Evolutionary conservation across 2,329 filamentous ascomycete species (phyloP).

Genomic region (Trichoderma asperellum): DNA sequence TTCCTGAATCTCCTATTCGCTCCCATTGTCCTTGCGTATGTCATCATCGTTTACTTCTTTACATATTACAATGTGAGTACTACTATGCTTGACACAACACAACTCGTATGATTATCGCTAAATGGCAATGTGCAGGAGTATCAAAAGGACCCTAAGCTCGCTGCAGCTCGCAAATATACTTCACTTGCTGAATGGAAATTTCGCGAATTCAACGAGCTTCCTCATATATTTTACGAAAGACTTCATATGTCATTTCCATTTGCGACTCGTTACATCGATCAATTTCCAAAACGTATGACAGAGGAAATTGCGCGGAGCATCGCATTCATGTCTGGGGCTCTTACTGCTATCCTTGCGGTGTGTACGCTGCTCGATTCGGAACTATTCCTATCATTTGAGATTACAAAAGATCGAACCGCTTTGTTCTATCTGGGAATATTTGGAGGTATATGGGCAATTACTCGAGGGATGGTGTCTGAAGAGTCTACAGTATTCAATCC

Average conservation of each 20-base stretch:
- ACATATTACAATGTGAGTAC: slow-evolving; percentile 79
- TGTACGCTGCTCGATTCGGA: slow-evolving; percentile 89
- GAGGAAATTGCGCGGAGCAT: slow-evolving; percentile 83
- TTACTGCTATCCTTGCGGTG: slow-evolving; percentile 82
- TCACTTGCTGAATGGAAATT: slow-evolving; percentile 97
- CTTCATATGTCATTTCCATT: slow-evolving; percentile 95
- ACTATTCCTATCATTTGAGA: slow-evolving; percentile 87
- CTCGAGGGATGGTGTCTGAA: slow-evolving; percentile 81
- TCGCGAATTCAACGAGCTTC: slow-evolving; percentile 94
- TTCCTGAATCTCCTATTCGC: slow-evolving; percentile 84
- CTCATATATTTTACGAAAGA: slow-evolving; percentile 86
- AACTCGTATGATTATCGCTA: not conserved
- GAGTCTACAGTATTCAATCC: slow-evolving; percentile 91
- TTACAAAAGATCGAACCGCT: slow-evolving; percentile 84
- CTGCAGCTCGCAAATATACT: slow-evolving; percentile 83
- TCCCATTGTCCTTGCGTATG: slow-evolving; percentile 84
- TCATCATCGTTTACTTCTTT: slow-evolving; percentile 88
- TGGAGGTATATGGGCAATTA: slow-evolving; percentile 79
- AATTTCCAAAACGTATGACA: slow-evolving; percentile 94
- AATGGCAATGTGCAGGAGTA: slow-evolving; percentile 67
- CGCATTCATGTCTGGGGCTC: slow-evolving; percentile 82
- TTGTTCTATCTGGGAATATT: slow-evolving; percentile 89
- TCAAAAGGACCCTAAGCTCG: slow-evolving; percentile 87
- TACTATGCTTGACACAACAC: no score
- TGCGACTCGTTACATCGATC: slow-evolving; percentile 88